These are phyloP conservation scores for Cryomyces minteri DNA, from an alignment of 495 filamentous ascomycete species.

Conservation along the genomic window DNA sequence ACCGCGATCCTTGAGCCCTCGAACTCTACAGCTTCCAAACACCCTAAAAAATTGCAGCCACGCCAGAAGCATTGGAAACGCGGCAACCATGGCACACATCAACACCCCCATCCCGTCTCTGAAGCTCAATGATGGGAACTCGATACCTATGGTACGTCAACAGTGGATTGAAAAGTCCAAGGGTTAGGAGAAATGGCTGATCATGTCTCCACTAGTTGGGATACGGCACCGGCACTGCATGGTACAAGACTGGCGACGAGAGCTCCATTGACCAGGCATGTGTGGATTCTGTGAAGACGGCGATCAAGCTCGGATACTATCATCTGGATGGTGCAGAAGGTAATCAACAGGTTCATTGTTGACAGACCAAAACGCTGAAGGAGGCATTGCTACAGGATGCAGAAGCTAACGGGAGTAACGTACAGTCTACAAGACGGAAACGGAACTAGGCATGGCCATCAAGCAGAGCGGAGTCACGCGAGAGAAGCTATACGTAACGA, in stretches of 20 bases:
- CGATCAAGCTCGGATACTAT: constrained; percentile 50
- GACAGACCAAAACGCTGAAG: background rate
- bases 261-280: constrained; percentile 29
- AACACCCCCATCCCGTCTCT: constrained; percentile 26
- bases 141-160: constrained; percentile 47
- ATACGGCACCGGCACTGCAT: constrained; percentile 51
- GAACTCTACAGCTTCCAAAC: too few species aligned
- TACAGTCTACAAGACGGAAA: constrained; percentile 63
- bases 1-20: too few species aligned
- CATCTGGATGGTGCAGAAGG: constrained; percentile 69
- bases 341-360: constrained; percentile 6
- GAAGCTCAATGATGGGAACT: constrained; percentile 54
- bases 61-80: too few species aligned
- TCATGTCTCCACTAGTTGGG: constrained; percentile 32
- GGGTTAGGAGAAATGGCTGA: background rate
- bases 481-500: constrained; percentile 56
- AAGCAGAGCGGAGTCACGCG: constrained; percentile 44
- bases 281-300: constrained; percentile 42
- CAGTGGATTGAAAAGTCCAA: background rate
- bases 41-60: too few species aligned
- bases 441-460: constrained; percentile 57
- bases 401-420: background rate
- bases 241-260: constrained; percentile 30
- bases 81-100: constrained; percentile 20
- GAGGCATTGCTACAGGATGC: background rate